Evolutionary conservation across 139 green algal genomes (phyloP), one percentile per base, ranked within the genome.

Genomic region (Chlamydomonas applanata): DNA sequence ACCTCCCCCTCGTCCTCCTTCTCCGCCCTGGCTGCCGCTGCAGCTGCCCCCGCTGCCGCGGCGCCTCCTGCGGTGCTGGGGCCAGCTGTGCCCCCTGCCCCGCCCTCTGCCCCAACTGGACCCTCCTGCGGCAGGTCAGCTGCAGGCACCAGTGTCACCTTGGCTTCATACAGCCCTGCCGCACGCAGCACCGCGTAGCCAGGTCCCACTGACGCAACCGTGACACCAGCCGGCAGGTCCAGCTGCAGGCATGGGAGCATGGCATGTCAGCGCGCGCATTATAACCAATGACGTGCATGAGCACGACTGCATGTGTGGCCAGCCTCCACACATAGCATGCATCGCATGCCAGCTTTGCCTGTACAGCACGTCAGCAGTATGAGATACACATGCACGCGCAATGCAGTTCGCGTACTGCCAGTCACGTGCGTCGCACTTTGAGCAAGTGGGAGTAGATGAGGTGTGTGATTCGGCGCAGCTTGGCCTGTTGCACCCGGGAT

Each of bases 391-490:
- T n/a, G n/a, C n/a, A n/a, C n/a, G n/a, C n/a, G n/a, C n/a, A n/a
- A n/a, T n/a, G n/a, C n/a, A n/a, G n/a, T n/a, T n/a, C n/a, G n/a
- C n/a, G n/a, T n/a, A n/a, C n/a, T n/a, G n/a, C n/a, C n/a, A n/a
- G n/a, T n/a, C n/a, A n/a, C n/a, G n/a, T n/a, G n/a, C n/a, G n/a
- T n/a, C 53, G 14, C 36, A 79, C 73, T 64, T 75, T 80, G 44
- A 80, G 56, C 29, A 80, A 56, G 32, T 75, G 54, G 3, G 67
- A 71, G 74, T 75, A 75, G 1, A 85, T 73, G 30, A 85, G 65
- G 59, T 85, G 80, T n/a, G 75, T 80, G 29, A 86, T 56, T n/a
- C 76, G 75, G 13, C 72, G 53, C 71, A 86, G 72, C 0, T 64
- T 66, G 19, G 70, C 17, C 35, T 30, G 53, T 75, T 82, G 70